Evolutionary conservation across 2,329 filamentous ascomycete species (phyloP).

Genomic region (Penicillium sclerotiorum): DNA sequence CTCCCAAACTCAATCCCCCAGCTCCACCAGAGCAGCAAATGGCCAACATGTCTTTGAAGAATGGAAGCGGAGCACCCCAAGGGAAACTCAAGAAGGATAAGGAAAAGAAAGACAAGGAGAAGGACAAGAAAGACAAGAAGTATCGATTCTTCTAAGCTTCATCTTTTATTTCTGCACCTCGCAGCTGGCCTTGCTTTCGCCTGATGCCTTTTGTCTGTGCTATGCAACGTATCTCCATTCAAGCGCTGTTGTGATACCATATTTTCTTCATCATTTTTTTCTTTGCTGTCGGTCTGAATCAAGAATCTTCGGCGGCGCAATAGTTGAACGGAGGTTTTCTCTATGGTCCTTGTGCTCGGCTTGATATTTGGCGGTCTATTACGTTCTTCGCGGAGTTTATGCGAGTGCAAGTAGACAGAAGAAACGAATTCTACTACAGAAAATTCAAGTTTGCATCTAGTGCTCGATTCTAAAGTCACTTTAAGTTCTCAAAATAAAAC

Average conservation of each 20-base stretch:
- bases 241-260: conserved; percentile 41
- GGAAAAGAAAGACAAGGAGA: conserved; percentile 45
- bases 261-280: conserved; percentile 22
- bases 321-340: background rate
- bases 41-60: conserved; percentile 40
- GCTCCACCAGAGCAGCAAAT: conserved; percentile 38
- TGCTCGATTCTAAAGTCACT: too few species aligned
- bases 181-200: background rate
- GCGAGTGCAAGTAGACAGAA: background rate
- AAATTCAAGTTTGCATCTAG: background rate
- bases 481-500: too few species aligned
- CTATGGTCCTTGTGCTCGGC: background rate
- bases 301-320: conserved; percentile 22
- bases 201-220: conserved; percentile 7
- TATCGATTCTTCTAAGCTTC: conserved; percentile 55
- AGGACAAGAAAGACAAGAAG: conserved; percentile 43
- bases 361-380: background rate
- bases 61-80: conserved; percentile 29
- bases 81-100: conserved; percentile 36
- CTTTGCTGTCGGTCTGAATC: conserved; percentile 13
- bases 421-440: background rate
- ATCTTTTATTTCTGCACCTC: background rate
- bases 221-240: conserved; percentile 18
- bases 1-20: conserved; percentile 27
- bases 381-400: background rate